Evolutionary conservation across 2,329 filamentous ascomycete genomes (phyloP).

Genomic region (Fusarium sp.): DNA sequence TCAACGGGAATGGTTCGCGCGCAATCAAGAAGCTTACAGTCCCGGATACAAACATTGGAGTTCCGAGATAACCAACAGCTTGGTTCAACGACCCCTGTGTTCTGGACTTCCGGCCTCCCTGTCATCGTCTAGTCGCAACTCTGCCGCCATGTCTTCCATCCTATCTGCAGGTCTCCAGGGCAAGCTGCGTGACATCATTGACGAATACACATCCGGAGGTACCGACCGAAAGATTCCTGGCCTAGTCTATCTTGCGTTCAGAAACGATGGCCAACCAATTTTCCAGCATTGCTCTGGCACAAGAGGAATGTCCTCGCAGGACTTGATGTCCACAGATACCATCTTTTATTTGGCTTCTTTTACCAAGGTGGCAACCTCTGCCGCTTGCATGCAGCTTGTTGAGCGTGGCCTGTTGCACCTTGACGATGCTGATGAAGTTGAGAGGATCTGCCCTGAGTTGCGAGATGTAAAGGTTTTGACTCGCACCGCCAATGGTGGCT

Average conservation of each 20-base stretch:
- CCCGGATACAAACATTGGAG: neutral
- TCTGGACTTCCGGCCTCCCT: neutral
- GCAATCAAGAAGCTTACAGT: neutral
- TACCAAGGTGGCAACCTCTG: slow-evolving; percentile 1
- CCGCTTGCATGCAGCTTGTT: slow-evolving; percentile 8
- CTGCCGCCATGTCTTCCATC: neutral
- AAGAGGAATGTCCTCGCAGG: neutral
- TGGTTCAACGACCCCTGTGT: neutral
- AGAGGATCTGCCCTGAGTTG: neutral
- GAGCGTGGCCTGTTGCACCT: neutral
- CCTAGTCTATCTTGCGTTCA: neutral
- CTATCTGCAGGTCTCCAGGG: neutral
- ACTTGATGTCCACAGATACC: neutral
- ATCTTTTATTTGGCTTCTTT: slow-evolving; percentile 6
- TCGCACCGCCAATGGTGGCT: neutral
- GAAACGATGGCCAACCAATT: neutral
- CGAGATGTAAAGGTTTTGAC: neutral
- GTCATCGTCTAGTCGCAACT: neutral
- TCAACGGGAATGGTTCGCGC: neutral
- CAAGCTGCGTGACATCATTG: neutral
- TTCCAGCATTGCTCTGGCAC: neutral
- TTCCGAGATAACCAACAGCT: neutral
- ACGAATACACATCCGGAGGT: neutral
- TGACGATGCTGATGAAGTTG: neutral
- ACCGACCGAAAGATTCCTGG: neutral